Base-by-base conservation (phyloP, 2,329 filamentous ascomycete species). In the Stagonosporopsis vannaccii region DNA sequence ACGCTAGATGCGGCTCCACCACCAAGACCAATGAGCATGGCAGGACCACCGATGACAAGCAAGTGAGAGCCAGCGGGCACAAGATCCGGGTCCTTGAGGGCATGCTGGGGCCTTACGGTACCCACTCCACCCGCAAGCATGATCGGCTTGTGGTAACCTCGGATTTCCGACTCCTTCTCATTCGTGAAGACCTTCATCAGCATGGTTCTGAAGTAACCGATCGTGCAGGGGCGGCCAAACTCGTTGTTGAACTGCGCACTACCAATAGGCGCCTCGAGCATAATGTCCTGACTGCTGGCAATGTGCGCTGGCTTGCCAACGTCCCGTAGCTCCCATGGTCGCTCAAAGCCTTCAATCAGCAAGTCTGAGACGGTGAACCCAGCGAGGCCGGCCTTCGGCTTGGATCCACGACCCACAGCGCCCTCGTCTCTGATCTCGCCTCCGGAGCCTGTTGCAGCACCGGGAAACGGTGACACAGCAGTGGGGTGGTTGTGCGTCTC, bases 401-500 rank as follows among this genome's bases (percentile, higher is more conserved):
- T 90, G 1, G 95, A 98, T 23, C 95, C 95, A 72, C 93, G 85
- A 49, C 95, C 95, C 6, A 98, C 95, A 7, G 95, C 91, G 51
- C 93, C 95, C 77, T 98, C 94, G 68, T 98, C 93, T 79, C 94
- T 85, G 66, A 98, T 97, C 75, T 98, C 94, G 67, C 95, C 95
- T 66, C 95, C 95, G 26, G 93, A 93, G 25, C 95, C 95, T 35
- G 95, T 99, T 7, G 95, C 95, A 9, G 95, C 95, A 70, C 95
- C 95, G 4, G 94, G 87, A 71, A 91, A 97, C 0, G 93, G 93
- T 0, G 92, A 97, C 49, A 99, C 96, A 8, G 94, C 94, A 6
- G 95, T 98, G 2, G 94, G 94, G 72, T 98, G 94, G 76, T 98
- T 98, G 79, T 98, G 94, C 1, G 95, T 98, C 80, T 99, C 95